A percentile compares a stretch with the other conserved stretches of the same genome.
These are phyloP conservation scores for Xenosphaeropsis pyriputrescens DNA, from an alignment of 2,329 filamentous ascomycete genomes.

Conservation along the genomic window DNA sequence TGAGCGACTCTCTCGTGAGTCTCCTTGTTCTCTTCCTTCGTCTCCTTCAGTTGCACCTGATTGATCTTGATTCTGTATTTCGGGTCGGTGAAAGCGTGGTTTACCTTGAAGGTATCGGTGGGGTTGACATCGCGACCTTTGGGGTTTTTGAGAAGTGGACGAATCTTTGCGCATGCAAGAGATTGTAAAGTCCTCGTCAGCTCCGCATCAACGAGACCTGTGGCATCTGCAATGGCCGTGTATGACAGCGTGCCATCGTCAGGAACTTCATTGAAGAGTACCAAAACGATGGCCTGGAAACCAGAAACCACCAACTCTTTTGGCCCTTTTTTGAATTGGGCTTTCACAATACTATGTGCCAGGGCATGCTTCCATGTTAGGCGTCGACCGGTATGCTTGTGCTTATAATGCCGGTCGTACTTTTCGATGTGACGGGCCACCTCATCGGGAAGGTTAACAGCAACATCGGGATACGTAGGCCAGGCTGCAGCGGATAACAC, in stretches of 20 bases:
- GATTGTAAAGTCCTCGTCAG: conserved; percentile 87
- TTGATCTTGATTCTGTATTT: conserved; percentile 97
- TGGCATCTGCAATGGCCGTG: conserved; percentile 57
- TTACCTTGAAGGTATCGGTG: conserved; percentile 77
- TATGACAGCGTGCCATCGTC: conserved; percentile 54
- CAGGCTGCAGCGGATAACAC: conserved; percentile 85
- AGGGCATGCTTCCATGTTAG: conserved; percentile 87
- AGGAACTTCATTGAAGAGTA: conserved; percentile 70
- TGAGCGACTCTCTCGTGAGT: conserved; percentile 82
- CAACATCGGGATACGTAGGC: conserved; percentile 73
- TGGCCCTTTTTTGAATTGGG: conserved; percentile 60
- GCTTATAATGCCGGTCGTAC: conserved; percentile 77
- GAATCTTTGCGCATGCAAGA: conserved; percentile 77
- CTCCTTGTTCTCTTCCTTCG: conserved; percentile 83
- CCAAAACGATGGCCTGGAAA: conserved; percentile 80
- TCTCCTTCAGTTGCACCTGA: conserved; percentile 95
- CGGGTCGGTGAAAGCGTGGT: conserved; percentile 59
- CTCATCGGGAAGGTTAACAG: conserved; percentile 58
- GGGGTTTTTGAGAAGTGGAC: conserved; percentile 73
- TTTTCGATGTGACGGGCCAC: conserved; percentile 64
- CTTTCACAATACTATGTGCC: conserved; percentile 79
- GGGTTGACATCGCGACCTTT: conserved; percentile 66
- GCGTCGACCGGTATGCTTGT: conserved; percentile 76
- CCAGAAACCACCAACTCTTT: conserved; percentile 88
- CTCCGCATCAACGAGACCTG: conserved; percentile 61